phyloP scores from a whole-genome alignment of 23 red algal genomes.

The Gracilaria caudata region DNA sequence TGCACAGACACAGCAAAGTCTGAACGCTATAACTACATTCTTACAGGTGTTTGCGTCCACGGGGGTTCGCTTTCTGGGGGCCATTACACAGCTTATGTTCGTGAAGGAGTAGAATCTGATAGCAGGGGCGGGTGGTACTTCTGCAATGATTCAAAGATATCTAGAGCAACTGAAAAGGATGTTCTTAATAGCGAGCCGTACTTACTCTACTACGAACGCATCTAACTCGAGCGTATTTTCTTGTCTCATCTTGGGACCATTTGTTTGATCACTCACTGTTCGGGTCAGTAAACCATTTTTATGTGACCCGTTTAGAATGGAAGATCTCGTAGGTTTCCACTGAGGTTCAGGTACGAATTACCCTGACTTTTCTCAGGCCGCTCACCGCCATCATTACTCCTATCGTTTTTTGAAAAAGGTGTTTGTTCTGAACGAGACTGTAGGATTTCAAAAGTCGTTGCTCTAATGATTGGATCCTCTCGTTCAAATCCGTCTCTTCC shows the following conservation, averaged over 20 bases:
- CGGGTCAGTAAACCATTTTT: constrained; percentile 3
- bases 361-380: background rate
- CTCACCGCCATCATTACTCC: background rate
- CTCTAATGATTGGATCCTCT: constrained; percentile 35
- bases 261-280: constrained; percentile 9
- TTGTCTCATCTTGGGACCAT: background rate
- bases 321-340: constrained; percentile 18
- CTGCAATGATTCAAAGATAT: constrained; percentile 80
- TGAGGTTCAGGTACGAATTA: background rate
- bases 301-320: background rate
- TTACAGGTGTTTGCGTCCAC: constrained; percentile 79
- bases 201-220: constrained; percentile 76
- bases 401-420: background rate
- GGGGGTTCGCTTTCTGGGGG: constrained; percentile 76
- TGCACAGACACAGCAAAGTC: background rate
- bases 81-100: constrained; percentile 78
- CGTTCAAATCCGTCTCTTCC: constrained; percentile 27
- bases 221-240: constrained; percentile 1
- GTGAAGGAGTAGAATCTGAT: constrained; percentile 61
- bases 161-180: constrained; percentile 54
- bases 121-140: constrained; percentile 68
- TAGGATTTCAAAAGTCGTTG: constrained; percentile 41
- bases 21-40: constrained; percentile 42
- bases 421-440: constrained; percentile 38
- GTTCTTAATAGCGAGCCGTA: constrained; percentile 76